Base-by-base conservation (phyloP, 805 yeast species). In the Candida khao-thaluensis region DNA sequence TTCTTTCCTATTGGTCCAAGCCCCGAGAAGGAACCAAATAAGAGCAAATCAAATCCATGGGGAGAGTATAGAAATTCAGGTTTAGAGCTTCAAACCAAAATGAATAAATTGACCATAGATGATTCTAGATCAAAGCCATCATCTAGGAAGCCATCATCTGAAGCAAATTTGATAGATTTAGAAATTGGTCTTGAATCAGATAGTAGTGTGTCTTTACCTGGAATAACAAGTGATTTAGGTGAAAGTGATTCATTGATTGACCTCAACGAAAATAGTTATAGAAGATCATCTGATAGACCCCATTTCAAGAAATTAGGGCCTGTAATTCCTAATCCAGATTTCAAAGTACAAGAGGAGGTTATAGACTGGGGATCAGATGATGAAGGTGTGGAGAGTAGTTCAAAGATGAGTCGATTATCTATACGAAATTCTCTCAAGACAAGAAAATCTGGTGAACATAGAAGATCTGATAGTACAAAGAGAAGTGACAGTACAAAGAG, bases 321-420 rank as follows among this genome's bases (percentile, higher is more conserved):
- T 1, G 56, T 60, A 3, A 47, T 52, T 17, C 60, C 54, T 35
- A 48, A 52, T 12, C 67, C 66, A 3, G 59, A 49, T 30, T 47
- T 66, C 27, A 58, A 50, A 18, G 60, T 68, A 21, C 65, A 66
- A 43, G 73, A 69, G 47, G 71, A 69, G 43, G 71, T 68, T 3
- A 61, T 69, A 40, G 74, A 69, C 47, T 69, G 67, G 57, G 74
- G 68, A 1, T 66, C 72, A 9, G 74, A 69, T 44, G 73, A 69
- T 45, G 74, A 69, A 40, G 63, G 61, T 40, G 66, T 66, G 1
- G 64, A 53, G 6, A 55, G 59, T 35, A 55, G 55, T 11, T 60
- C 69, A 1, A 51, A 51, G 17, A 62, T 69, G 72, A 69, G 54
- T 48, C 48, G 74, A 12, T 49, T 69, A 23, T 57, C 71, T 9